Conservation (phyloP, 768 basidiomycete species). For the Leccinum boreale region DNA sequence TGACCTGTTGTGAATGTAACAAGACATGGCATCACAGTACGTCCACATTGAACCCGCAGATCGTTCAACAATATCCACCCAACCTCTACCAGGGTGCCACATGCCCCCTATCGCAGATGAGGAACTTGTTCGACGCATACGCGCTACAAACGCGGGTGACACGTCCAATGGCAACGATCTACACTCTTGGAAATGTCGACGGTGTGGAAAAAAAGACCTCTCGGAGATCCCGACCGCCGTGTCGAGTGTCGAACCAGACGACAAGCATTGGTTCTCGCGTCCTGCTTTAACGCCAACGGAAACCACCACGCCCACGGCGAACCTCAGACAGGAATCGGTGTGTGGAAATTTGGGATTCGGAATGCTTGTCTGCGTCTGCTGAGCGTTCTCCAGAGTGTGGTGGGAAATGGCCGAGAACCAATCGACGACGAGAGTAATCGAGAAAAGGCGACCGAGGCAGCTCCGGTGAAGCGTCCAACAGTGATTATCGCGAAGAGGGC, state of each 20-base stretch:
- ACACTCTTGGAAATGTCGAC: constrained; percentile 27
- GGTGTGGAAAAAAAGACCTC: constrained; percentile 24
- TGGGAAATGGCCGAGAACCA: background rate
- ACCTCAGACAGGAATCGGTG: constrained; percentile 9
- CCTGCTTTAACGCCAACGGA: background rate
- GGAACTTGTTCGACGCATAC: constrained; percentile 24
- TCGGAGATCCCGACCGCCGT: background rate
- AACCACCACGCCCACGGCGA: background rate
- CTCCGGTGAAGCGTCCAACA: background rate
- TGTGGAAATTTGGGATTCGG: background rate
- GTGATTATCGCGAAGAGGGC: background rate
- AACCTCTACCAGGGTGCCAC: constrained; percentile 26
- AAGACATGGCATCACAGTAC: constrained; percentile 35
- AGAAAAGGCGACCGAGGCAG: background rate
- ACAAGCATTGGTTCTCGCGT: background rate
- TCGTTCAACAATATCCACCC: background rate
- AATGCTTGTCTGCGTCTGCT: background rate
- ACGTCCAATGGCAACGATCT: constrained; percentile 16
- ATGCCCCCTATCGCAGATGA: constrained; percentile 28
- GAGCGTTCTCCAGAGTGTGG: constrained; percentile 6
- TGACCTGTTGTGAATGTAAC: constrained; percentile 32
- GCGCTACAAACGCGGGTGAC: constrained; percentile 25
- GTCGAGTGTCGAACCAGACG: constrained; percentile 6
- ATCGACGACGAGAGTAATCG: background rate
- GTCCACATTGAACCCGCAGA: background rate